Evolutionary conservation across 148 eudicot species (phyloP).

Genomic region (Chenopodium formosanum): DNA sequence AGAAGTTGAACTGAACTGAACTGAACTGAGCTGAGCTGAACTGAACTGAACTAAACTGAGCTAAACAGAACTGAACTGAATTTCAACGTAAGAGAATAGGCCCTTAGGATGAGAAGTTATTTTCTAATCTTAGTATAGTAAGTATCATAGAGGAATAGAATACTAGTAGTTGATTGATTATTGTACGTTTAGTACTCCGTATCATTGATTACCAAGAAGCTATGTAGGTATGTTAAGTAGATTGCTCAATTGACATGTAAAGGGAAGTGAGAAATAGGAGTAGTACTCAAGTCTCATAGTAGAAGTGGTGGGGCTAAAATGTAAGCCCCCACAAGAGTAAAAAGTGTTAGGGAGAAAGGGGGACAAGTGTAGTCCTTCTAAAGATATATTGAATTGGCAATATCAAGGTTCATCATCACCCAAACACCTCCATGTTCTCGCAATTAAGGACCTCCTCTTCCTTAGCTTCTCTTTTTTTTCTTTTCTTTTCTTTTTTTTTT

Average conservation of each 20-base stretch:
- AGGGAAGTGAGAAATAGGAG: neutral
- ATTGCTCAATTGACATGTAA: neutral
- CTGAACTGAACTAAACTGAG: too few species aligned
- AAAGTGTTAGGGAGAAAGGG: conserved; percentile 32
- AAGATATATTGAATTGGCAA: conserved; percentile 32
- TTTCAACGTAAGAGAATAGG: too few species aligned
- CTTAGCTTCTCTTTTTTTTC: neutral
- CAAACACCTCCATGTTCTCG: conserved; percentile 40
- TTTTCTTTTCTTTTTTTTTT: neutral
- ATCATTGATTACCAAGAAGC: too few species aligned
- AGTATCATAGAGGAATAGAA: too few species aligned
- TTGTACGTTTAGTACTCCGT: too few species aligned
- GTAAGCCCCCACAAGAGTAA: conserved; percentile 18
- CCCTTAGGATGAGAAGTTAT: too few species aligned
- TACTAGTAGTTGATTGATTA: too few species aligned
- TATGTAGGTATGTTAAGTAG: too few species aligned
- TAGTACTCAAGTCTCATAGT: neutral
- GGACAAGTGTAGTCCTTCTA: conserved; percentile 31
- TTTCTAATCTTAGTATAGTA: too few species aligned
- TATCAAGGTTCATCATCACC: conserved; percentile 32
- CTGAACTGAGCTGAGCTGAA: too few species aligned
- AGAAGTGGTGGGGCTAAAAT: conserved; percentile 17
- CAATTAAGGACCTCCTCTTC: conserved; percentile 26
- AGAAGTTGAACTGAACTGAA: too few species aligned
- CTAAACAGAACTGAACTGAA: too few species aligned